Base-by-base conservation (phyloP, 1,284 basidiomycete species). In the Ceratobasidium sp. region DNA sequence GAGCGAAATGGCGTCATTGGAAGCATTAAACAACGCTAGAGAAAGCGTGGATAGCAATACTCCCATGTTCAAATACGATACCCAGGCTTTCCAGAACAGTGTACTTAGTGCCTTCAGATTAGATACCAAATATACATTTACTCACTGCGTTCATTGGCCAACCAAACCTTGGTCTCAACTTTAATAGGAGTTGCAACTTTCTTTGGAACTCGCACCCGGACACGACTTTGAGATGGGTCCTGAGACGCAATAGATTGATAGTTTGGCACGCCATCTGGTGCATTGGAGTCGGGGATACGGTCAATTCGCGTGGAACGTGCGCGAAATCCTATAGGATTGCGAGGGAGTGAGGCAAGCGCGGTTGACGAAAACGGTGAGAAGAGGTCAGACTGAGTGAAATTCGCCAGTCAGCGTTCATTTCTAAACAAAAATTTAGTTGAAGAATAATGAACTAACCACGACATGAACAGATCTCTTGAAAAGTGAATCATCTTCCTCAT, bases 141-240 rank as follows among this genome's bases (percentile, higher is more conserved):
- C 87, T 74, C 77, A 95, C 94, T 99, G 80, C 98, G 88, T 85
- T 99, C 98, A 83, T 99, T 98, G 7, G 98, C 97, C 85, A 99
- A 98, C 94, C 97, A 99, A 54, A 99, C 97, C 83, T 99, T 99
- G 39, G 93, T 94, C 84, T 99, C 97, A 49, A 99, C 95, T 80
- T 93, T 93, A 80, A 99, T 89, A 0, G 95, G 93, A 0, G 96
- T 94, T 0, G 94, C 88, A 45, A 97, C 91, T 83, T 97, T 97
- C 87, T 96, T 94, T 0, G 94, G 94, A 0, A 94, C 87, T 47
- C 90, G 86, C 47, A 94, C 89, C 61, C 88, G 86, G 0, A 89
- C 49, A 84, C 0, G 91, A 89, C 0, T 90, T 84, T 67, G 85
- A 84, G 45, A 80, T 77, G 58, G 80, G 78, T 28, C 53, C 28